These are phyloP conservation scores for Penicillium sp. DNA, from an alignment of 2,329 filamentous ascomycete species.

Conservation along the genomic window DNA sequence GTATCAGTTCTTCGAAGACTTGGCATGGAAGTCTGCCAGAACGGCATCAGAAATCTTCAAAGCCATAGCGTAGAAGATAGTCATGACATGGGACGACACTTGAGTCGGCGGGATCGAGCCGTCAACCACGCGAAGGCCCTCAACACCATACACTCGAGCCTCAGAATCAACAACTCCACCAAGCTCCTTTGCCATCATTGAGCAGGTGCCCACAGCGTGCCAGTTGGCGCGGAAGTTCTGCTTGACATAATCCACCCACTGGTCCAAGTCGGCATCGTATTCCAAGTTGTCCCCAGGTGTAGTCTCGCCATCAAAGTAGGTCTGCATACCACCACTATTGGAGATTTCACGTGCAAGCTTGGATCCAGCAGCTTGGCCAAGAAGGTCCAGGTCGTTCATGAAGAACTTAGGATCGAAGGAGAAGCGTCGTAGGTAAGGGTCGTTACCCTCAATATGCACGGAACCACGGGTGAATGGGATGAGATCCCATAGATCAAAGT, in stretches of 20 bases:
- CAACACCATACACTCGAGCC: not conserved
- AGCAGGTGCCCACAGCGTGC: not conserved
- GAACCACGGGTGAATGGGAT: not conserved
- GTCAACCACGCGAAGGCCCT: not conserved
- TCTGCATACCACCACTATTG: not conserved
- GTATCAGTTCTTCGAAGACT: not conserved
- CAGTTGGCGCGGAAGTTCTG: not conserved
- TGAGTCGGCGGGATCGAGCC: not conserved
- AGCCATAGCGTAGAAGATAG: not conserved
- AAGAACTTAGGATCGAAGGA: not conserved
- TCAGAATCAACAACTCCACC: not conserved
- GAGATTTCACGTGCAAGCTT: not conserved
- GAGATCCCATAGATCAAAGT: not conserved
- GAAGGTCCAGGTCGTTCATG: not conserved
- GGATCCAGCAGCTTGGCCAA: not conserved
- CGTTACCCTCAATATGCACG: not conserved
- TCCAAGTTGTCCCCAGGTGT: not conserved
- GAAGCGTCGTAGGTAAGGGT: not conserved
- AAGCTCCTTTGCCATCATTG: not conserved
- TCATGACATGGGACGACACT: not conserved
- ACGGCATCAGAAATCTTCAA: not conserved
- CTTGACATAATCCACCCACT: not conserved
- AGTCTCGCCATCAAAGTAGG: not conserved
- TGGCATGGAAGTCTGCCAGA: not conserved
- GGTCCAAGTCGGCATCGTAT: not conserved